Evolutionary conservation across 257 asterid species (phyloP), one percentile per base, ranked within the genome.

Genomic region (Paulownia fortunei): DNA sequence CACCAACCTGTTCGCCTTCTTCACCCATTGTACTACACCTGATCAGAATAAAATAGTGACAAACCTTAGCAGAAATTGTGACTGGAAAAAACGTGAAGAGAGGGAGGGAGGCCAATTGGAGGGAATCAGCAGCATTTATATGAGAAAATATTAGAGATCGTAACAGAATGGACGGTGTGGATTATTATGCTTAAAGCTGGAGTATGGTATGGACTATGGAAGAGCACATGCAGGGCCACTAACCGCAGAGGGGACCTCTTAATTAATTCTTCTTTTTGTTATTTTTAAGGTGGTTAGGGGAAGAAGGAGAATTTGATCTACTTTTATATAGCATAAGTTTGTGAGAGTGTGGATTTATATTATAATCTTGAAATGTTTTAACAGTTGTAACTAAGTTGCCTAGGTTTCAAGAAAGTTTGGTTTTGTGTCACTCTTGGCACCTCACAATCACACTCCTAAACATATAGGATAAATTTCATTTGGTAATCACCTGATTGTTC

Each of bases 141-240:
- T 65, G 78, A 10, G n/a, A 69, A 51, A 2, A 12, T 37, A 49
- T 37, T 60, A n/a, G 79, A 73, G 77, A 84, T 75, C 37, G 79
- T 42, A 69, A 79, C 74, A 73, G 73, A 84, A 82, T 81, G 91
- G 97, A 83, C 92, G 92, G 97, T 89, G 86, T 69, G 89, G 88
- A 86, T 86, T 85, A 78, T 84, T 82, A 69, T 58, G 78, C 39
- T 80, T 77, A 88, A 91, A 86, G 91, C 81, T 73, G 71, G 79
- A 64, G 75, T 82, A 54, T 85, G 87, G 72, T 86, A 85, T 87
- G 91, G 92, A n/a, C n/a, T n/a, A n/a, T n/a, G n/a, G n/a, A 90
- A 86, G 86, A 84, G 92, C 97, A 92, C 94, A 89, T 92, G 97
- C 87, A 91, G 77, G 72, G 88, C 84, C 85, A 83, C 88, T 64